Conservation (phyloP, 371 early-diverging fungal genomes). For the Thermomucor indicae-seudaticae region DNA sequence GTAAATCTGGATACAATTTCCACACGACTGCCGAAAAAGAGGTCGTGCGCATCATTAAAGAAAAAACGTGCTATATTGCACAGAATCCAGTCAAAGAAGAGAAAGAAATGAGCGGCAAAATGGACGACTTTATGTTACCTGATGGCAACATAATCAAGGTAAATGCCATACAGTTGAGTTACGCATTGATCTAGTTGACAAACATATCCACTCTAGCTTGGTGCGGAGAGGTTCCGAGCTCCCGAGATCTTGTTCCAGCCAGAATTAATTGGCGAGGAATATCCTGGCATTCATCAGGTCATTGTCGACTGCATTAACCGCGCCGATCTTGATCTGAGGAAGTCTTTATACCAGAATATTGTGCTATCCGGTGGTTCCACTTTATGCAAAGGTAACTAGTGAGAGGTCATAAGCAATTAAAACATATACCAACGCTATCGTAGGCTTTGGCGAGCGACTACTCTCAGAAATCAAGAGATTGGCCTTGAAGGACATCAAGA, state of each 20-base stretch:
- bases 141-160: conserved; percentile 89
- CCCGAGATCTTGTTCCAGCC: conserved; percentile 93
- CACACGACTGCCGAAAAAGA: conserved; percentile 92
- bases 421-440: neutral
- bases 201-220: conserved; percentile 46
- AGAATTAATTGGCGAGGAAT: conserved; percentile 85
- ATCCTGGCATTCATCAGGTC: conserved; percentile 86
- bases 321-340: conserved; percentile 89
- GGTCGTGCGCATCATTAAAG: conserved; percentile 92
- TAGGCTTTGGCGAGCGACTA: conserved; percentile 81
- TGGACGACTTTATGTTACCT: conserved; percentile 84
- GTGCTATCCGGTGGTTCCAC: conserved; percentile 95
- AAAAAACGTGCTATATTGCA: conserved; percentile 93
- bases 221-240: conserved; percentile 76
- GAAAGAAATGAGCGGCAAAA: conserved; percentile 69
- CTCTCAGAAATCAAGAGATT: conserved; percentile 81
- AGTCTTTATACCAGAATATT: conserved; percentile 81
- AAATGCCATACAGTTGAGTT: neutral
- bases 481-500: conserved; percentile 85
- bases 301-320: conserved; percentile 86
- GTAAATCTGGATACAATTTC: conserved; percentile 84
- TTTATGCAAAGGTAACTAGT: conserved; percentile 43
- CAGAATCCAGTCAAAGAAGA: conserved; percentile 85
- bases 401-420: neutral
- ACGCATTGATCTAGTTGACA: neutral